Base-by-base conservation (phyloP, 2,329 filamentous ascomycete genomes). In the Talaromyces sp. region DNA sequence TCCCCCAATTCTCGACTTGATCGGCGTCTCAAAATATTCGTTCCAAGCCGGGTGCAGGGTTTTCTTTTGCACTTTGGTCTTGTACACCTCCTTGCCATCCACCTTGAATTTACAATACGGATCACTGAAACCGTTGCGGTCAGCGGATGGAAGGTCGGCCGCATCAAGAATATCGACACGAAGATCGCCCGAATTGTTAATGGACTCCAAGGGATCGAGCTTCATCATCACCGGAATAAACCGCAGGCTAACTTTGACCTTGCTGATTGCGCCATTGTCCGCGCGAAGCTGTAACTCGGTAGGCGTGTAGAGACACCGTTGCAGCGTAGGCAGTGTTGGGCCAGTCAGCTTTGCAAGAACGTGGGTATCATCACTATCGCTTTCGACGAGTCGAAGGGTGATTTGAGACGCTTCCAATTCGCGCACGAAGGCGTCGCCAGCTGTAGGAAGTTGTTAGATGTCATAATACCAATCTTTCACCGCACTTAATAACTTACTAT, bases 161-260 rank as follows among this genome's bases (percentile, higher is more conserved):
- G 88, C 95, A 73, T 96, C 92, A 41, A 98, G 80, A 19, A 99
- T 84, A 69, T 98, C 92, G n/a, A 99, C 91, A 21, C 93, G 90
- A 24, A 99, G 86, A 61, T 87, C 93, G 62, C 95, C 95, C 86
- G 96, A 96, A 77, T 99, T 99, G 84, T 97, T 98, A 82, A 99
- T 96, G 70, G 92, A 97, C 77, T 99, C 95, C 69, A 88, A 91
- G 0, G 95, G 90, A 70, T 99, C 92, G 55, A 99, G 88, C 60
- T 87, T 81, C 95, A 99, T 99, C 78, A 90, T 87, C 63, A 98
- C 87, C 0, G 95, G 95, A 26, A 99, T 87, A 73, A 96, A 99
- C 76, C 96, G 96, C 70, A 97, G 84, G 78, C 90, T 96, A 71
- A 99, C 89, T 67, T 89, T 96, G 71, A 99, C 83, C 70, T 87